Evolutionary conservation across 768 basidiomycete species (phyloP).

Genomic region (Termitomyces sp.): DNA sequence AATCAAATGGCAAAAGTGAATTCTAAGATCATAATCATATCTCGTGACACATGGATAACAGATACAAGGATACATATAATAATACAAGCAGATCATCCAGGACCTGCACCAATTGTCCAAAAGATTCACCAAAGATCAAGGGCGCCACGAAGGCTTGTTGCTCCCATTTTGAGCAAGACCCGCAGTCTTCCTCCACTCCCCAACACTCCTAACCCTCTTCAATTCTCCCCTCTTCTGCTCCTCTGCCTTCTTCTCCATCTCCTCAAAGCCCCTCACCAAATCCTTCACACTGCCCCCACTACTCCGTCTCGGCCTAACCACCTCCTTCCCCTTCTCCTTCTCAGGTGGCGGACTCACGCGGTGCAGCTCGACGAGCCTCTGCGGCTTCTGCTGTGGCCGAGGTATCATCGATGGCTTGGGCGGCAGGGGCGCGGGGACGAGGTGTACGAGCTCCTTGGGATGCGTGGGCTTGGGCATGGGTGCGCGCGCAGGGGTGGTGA

Average conservation of each 20-base stretch:
- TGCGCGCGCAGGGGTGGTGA: conserved; percentile 55
- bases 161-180: background rate
- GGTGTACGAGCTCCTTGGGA: conserved; percentile 63
- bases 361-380: conserved; percentile 53
- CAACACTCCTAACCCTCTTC: conserved; percentile 32
- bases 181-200: conserved; percentile 25
- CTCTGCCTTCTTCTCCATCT: conserved; percentile 24
- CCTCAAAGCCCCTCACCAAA: conserved; percentile 61
- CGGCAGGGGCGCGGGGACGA: conserved; percentile 51
- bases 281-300: conserved; percentile 75
- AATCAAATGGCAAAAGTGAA: too few relatives aligned
- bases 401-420: conserved; percentile 40
- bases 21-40: background rate
- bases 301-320: conserved; percentile 44
- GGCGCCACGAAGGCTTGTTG: conserved; percentile 17
- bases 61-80: background rate
- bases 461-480: conserved; percentile 39
- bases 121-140: conserved; percentile 3
- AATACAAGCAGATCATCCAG: conserved; percentile 1
- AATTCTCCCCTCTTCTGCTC: conserved; percentile 21
- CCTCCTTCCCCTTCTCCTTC: conserved; percentile 15
- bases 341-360: conserved; percentile 27
- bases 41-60: background rate
- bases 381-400: conserved; percentile 26
- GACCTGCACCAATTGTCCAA: background rate